Conservation (phyloP, 2,329 filamentous ascomycete species). For the Hymenoscyphus salicellus region DNA sequence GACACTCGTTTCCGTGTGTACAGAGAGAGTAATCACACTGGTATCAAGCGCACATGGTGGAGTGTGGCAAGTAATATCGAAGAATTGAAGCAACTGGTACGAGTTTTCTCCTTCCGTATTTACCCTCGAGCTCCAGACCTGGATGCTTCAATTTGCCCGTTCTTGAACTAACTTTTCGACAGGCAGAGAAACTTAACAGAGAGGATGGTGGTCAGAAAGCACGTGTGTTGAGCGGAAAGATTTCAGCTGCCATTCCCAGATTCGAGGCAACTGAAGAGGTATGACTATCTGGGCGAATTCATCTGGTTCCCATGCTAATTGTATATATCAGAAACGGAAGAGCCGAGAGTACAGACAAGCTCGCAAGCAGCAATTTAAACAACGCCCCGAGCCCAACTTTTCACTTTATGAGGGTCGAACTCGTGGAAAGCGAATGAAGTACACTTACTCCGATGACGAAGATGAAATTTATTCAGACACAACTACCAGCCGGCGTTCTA, state of each 20-base stretch:
- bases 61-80: conserved; percentile 89
- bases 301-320: conserved; percentile 16
- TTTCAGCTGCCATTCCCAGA: conserved; percentile 74
- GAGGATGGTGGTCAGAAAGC: conserved; percentile 80
- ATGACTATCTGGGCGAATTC: conserved; percentile 32
- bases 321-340: conserved; percentile 70
- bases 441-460: conserved; percentile 91
- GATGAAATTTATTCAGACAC: conserved; percentile 64
- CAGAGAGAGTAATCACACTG: conserved; percentile 81
- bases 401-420: conserved; percentile 96
- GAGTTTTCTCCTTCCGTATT: not conserved
- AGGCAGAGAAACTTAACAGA: conserved; percentile 73
- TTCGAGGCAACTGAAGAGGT: conserved; percentile 94
- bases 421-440: conserved; percentile 91
- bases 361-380: conserved; percentile 69
- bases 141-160: not conserved
- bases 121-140: too few relatives aligned
- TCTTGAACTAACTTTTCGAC: conserved; percentile 28
- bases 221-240: conserved; percentile 72
- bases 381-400: conserved; percentile 78
- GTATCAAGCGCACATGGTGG: conserved; percentile 79
- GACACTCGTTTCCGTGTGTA: conserved; percentile 94
- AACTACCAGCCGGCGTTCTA: conserved; percentile 60
- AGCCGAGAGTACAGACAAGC: conserved; percentile 86
- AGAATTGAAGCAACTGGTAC: conserved; percentile 57